Base-by-base conservation (phyloP, 306 rosid species). In the Acmispon strigosus region DNA sequence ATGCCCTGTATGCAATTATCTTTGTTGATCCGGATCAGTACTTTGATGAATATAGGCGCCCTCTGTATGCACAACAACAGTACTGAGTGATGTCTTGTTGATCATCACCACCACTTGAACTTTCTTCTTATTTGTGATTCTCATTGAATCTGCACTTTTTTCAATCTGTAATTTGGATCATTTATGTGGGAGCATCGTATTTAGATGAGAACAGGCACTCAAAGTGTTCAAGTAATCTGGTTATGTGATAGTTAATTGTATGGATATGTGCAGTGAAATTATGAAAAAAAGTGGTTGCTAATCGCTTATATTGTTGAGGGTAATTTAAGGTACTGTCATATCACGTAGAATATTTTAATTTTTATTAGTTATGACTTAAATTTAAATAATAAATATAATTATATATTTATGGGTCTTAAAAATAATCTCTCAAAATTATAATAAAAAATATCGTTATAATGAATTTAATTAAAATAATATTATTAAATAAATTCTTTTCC, bases 11-110 rank as follows among this genome's bases (percentile, higher is more conserved):
- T 73, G 92, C 86, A 14, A 89, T 94, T 56, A 72, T 89, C 39
- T 86, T 87, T 59, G 64, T 89, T 29, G 87, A 94, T 82, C 99
- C 97, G 68, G 97, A 94, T n/a, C 84, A 87, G 74, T 94, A 78
- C 81, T 94, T 90, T 36, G 92, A 89, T 68, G 99, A 94, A 44
- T 76, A 63, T 69, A 86, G 99, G 64, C 95, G 92, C 55, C 98
- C 99, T 42, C 92, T 94, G 10, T 94, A 89, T 34, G 60, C 84
- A 2, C 57, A 51, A 50, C 9, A 51, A 45, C 66, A 77, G 15
- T 75, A 75, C 74, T 52, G 22, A 34, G 61, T 32, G 37, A 27
- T 4, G n/a, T n/a, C n/a, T n/a, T n/a, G n/a, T n/a, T n/a, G 55
- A 7, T 36, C 37, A 45, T 51, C 19, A 59, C 59, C 17, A 14